These are phyloP conservation scores for Petunia hybrid DNA, from an alignment of 305 asterid genomes.

Conservation along the genomic window DNA sequence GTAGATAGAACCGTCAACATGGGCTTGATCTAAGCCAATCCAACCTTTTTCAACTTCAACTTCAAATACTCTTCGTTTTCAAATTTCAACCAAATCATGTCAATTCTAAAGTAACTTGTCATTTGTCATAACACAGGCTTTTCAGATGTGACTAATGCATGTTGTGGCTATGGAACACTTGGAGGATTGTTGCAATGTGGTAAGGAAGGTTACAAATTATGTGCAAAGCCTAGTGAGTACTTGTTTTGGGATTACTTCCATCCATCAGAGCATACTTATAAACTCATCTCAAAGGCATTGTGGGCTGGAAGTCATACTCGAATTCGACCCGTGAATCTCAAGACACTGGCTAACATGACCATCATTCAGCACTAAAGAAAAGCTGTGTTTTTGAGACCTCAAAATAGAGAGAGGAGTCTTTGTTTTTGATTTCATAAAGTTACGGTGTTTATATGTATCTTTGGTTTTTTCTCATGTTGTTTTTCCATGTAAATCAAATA, in stretches of 20 bases:
- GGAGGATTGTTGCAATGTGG: conserved; percentile 80
- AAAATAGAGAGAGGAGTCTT: background rate
- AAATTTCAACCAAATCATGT: no score
- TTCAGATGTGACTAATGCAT: conserved; percentile 56
- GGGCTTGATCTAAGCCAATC: no score
- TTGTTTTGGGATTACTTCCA: conserved; percentile 84
- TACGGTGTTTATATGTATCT: background rate
- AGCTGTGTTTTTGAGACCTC: background rate
- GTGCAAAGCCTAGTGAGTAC: conserved; percentile 54
- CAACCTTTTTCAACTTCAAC: no score
- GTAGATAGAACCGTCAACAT: no score
- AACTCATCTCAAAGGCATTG: conserved; percentile 64
- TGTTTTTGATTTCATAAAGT: background rate
- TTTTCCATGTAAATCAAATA: background rate
- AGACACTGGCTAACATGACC: conserved; percentile 52
- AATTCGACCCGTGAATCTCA: conserved; percentile 63
- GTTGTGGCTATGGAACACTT: conserved; percentile 73
- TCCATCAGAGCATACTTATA: conserved; percentile 71
- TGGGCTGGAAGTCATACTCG: conserved; percentile 61
- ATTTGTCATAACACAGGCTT: conserved; percentile 49
- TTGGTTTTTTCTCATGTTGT: background rate
- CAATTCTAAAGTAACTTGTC: background rate
- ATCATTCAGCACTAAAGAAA: conserved; percentile 9
- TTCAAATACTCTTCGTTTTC: no score
- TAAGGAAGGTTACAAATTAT: conserved; percentile 64